Base-by-base conservation (phyloP, 345 rosid genomes). In the Nasturtium officinale region DNA sequence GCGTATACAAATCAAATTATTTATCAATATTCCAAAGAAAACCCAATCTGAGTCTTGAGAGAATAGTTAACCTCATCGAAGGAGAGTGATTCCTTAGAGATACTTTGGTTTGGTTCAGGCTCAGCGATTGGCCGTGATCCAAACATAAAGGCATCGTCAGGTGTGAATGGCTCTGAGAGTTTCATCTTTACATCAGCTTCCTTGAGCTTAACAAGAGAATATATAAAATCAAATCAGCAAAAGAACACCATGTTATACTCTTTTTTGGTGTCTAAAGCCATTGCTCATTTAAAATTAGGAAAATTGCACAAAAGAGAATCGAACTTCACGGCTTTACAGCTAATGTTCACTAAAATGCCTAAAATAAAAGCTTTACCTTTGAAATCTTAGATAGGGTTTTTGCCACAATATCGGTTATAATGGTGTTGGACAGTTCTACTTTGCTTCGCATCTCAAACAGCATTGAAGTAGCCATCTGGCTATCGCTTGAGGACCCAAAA, bases 91-190 rank as follows among this genome's bases (percentile, higher is more conserved):
- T 87, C 95, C 74, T 85, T 88, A 38, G 96, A 90, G 74, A 73
- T 66, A 76, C 80, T 78, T 70, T 75, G 82, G 76, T 79, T 79
- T 52, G 79, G 78, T 28, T 80, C 90, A 71, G 61, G 42, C 77
- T 85, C 87, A 61, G 74, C 78, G 20, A 79, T 38, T 11, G 85
- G 72, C 46, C 63, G 80, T 9, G 89, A 86, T 16, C 91, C 92
- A 74, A 89, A 87, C 82, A 85, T 78, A 64, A 90, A 85, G 40
- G 89, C 88, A 71, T 91, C 98, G 76, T 95, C 99, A 18, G 96
- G 97, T 33, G 90, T 82, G 77, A 91, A 95, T 53, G 89, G 77
- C 82, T 95, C 97, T 6, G 71, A 79, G 67, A 95, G 82, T 78
- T 86, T 97, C 70, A 43, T 81, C n/a, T 69, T 79, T 65, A 95